phyloP scores from a whole-genome alignment of 805 yeast genomes.

The Helenozyma rhizophorensis region DNA sequence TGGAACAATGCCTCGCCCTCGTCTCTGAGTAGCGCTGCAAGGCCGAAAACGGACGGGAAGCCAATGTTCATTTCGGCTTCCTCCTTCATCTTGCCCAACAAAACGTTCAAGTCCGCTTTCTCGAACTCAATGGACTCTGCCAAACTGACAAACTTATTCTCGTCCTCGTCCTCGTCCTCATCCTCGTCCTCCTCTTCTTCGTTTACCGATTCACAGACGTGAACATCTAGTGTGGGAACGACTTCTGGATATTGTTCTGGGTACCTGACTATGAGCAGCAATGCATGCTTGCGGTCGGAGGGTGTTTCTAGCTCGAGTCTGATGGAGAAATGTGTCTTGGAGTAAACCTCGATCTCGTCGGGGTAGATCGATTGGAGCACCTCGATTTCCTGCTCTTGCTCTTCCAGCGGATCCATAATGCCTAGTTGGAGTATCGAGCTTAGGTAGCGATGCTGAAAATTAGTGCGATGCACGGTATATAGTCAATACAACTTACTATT shows the following conservation, averaged over 20 bases:
- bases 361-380: conserved; percentile 90
- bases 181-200: conserved; percentile 40
- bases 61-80: conserved; percentile 81
- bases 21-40: conserved; percentile 75
- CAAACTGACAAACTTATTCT: conserved; percentile 44
- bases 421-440: no score
- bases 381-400: conserved; percentile 86
- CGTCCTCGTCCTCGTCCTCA: conserved; percentile 21
- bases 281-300: conserved; percentile 52
- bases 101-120: conserved; percentile 39
- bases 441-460: no score
- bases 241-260: conserved; percentile 82
- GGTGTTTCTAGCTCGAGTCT: conserved; percentile 63
- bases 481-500: no score
- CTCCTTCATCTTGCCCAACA: conserved; percentile 40
- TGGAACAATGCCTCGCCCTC: conserved; percentile 67
- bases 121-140: conserved; percentile 58
- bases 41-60: conserved; percentile 84
- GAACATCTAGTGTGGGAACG: conserved; percentile 54
- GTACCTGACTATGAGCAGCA: conserved; percentile 59
- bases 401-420: conserved; percentile 71
- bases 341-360: conserved; percentile 62
- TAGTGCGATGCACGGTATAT: no score
- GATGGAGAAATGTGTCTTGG: conserved; percentile 52
- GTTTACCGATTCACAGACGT: conserved; percentile 27